Evolutionary conservation across 2,329 filamentous ascomycete genomes (phyloP), one percentile per base, ranked within the genome.

Genomic region (Monilinia fructigena): DNA sequence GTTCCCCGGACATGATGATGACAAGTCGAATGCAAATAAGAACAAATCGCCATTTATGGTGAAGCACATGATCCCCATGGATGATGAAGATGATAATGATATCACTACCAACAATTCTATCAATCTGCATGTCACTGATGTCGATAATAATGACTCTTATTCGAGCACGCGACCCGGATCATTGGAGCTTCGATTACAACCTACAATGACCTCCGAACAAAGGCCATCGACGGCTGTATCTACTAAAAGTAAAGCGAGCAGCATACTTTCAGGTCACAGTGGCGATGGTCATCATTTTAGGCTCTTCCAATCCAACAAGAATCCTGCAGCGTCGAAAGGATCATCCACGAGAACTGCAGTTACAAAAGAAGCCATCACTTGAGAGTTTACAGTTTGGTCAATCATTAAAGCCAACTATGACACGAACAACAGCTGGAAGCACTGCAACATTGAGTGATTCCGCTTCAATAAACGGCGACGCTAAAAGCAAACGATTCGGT

Each of bases 101-200:
- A 77, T 75, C 6, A 75, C 74, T 40, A 75, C 79, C 55, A 68
- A 54, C 38, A 66, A 58, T 50, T 68, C 69, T 1, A 68, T 69
- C 47, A 62, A 71, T 23, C 56, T 70, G 5, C 66, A 66, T 5
- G 65, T 69, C 20, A 67, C 67, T n/a, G 69, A 73, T 50, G 67
- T 76, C 53, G 82, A 83, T 67, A 82, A 79, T 67, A 52, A 65
- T 45, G 85, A 85, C 59, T 79, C 82, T 14, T 77, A 79, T n/a
- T 85, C 86, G 68, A 80, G 82, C 11, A 88, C 85, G 6, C 85
- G 88, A 16, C 83, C 89, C 11, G 90, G 90, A 4, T 90, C 91
- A 40, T 83, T 97, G 31, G 93, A 96, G 75, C 82, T 93, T 64
- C 88, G 94, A 47, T 82, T 98, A 52, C 89, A 89, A 65, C 93